These are phyloP conservation scores for Colletotrichum eleusines DNA, from an alignment of 2,329 filamentous ascomycete species.

Conservation along the genomic window DNA sequence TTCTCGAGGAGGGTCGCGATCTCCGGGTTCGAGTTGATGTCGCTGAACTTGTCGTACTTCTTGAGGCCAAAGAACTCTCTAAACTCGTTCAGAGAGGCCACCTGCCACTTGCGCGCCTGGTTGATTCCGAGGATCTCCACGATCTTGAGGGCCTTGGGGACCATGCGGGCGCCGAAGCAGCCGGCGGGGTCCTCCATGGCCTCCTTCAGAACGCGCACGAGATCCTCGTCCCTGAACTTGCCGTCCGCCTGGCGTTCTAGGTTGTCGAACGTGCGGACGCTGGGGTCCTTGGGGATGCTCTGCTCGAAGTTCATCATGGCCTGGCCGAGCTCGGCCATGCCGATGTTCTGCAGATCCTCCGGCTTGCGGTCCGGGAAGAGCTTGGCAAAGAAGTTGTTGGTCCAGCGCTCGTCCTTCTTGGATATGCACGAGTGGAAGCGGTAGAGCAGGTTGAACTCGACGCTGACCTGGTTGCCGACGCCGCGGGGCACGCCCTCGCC, in stretches of 20 bases:
- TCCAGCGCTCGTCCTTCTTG: slow-evolving; percentile 71
- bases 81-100: slow-evolving; percentile 74
- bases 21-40: slow-evolving; percentile 69
- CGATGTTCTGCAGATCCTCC: slow-evolving; percentile 51
- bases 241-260: slow-evolving; percentile 63
- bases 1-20: slow-evolving; percentile 67
- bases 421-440: slow-evolving; percentile 74
- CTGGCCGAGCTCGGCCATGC: slow-evolving; percentile 52
- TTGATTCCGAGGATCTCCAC: slow-evolving; percentile 74
- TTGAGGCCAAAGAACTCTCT: slow-evolving; percentile 72
- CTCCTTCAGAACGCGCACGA: slow-evolving; percentile 66
- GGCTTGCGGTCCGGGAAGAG: slow-evolving; percentile 52
- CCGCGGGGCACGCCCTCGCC: slow-evolving; percentile 64
- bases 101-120: slow-evolving; percentile 71
- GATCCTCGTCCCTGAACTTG: slow-evolving; percentile 67
- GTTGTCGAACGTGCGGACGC: slow-evolving; percentile 61
- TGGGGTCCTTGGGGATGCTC: slow-evolving; percentile 57
- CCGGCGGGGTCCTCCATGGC: slow-evolving; percentile 72
- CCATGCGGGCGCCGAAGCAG: slow-evolving; percentile 69
- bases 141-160: slow-evolving; percentile 68
- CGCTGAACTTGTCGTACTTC: slow-evolving; percentile 66
- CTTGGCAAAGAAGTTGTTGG: slow-evolving; percentile 64
- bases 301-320: slow-evolving; percentile 51
- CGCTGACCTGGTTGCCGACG: slow-evolving; percentile 75
- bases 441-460: slow-evolving; percentile 77